Conservation (phyloP, 805 yeast genomes). For the Tetrapisispora taiwanensis region DNA sequence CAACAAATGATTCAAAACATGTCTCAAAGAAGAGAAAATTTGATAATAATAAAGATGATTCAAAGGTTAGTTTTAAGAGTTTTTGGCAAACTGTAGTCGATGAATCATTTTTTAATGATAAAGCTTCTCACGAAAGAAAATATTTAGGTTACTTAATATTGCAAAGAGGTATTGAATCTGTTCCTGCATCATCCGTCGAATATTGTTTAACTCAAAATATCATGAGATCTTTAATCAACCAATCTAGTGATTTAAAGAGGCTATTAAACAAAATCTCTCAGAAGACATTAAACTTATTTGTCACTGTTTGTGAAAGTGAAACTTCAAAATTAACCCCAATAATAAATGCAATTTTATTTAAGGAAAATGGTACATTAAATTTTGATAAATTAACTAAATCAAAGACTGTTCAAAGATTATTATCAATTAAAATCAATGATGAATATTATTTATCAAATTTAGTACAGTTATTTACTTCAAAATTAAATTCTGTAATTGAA, state of each 20-base stretch:
- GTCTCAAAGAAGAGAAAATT: slow-evolving; percentile 34
- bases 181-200: slow-evolving; percentile 14
- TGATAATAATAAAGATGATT: slow-evolving; percentile 15
- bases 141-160: slow-evolving; percentile 78
- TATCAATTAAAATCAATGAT: slow-evolving; percentile 16
- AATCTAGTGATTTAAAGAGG: slow-evolving; percentile 56
- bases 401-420: slow-evolving; percentile 45
- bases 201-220: slow-evolving; percentile 52
- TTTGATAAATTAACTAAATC: slow-evolving; percentile 73
- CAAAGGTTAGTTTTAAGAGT: slow-evolving; percentile 38
- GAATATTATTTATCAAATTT: slow-evolving; percentile 20
- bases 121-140: slow-evolving; percentile 77
- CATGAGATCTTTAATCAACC: slow-evolving; percentile 65
- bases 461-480: slow-evolving; percentile 8
- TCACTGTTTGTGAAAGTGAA: slow-evolving; percentile 30
- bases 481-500: slow-evolving; percentile 3
- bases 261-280: slow-evolving; percentile 58
- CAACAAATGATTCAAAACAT: slow-evolving; percentile 8
- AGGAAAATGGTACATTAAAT: slow-evolving; percentile 47
- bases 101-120: slow-evolving; percentile 64
- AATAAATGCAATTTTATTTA: slow-evolving; percentile 30
- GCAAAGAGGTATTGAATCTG: slow-evolving; percentile 33
- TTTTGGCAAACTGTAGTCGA: slow-evolving; percentile 79
- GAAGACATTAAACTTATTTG: slow-evolving; percentile 37
- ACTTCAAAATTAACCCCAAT: slow-evolving; percentile 29